Evolutionary conservation across 768 basidiomycete genomes (phyloP).

Genomic region (Rhizopogon sp.): DNA sequence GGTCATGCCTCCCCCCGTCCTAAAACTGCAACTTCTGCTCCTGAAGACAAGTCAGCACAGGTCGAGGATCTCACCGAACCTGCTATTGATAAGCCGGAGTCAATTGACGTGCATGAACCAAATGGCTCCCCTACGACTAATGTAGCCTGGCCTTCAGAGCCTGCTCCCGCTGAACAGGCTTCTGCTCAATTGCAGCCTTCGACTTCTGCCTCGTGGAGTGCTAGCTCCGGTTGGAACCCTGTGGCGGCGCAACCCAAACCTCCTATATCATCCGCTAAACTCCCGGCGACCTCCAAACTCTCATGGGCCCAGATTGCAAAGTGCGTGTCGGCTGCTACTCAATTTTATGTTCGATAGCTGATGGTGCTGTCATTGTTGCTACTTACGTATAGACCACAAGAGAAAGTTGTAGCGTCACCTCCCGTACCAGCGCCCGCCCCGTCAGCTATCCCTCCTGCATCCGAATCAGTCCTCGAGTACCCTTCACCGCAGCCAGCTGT

Average conservation of each 20-base stretch:
- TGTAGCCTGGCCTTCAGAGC: constrained; percentile 9
- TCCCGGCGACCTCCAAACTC: constrained; percentile 69
- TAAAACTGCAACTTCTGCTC: constrained; percentile 26
- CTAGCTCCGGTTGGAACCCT: constrained; percentile 35
- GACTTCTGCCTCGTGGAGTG: constrained; percentile 29
- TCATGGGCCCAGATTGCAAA: constrained; percentile 86
- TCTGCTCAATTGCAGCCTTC: constrained; percentile 10
- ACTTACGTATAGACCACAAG: constrained; percentile 45
- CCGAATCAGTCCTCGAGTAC: constrained; percentile 16
- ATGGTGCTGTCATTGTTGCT: neutral
- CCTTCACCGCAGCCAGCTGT: constrained; percentile 25
- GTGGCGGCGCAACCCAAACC: constrained; percentile 17
- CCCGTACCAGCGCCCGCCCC: constrained; percentile 18
- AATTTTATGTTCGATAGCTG: constrained; percentile 1
- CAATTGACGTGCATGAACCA: constrained; percentile 16
- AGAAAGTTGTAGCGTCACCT: constrained; percentile 48
- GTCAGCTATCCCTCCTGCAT: constrained; percentile 15
- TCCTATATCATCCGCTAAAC: constrained; percentile 34
- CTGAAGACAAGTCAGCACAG: constrained; percentile 22
- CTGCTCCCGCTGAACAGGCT: constrained; percentile 7
- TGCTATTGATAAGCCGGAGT: constrained; percentile 11
- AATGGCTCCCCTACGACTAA: constrained; percentile 4
- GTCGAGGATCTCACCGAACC: constrained; percentile 18
- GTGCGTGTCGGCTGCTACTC: constrained; percentile 32
- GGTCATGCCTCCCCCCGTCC: constrained; percentile 25